These are phyloP conservation scores for Daldinia loculata DNA, from an alignment of 495 filamentous ascomycete genomes.

Conservation along the genomic window DNA sequence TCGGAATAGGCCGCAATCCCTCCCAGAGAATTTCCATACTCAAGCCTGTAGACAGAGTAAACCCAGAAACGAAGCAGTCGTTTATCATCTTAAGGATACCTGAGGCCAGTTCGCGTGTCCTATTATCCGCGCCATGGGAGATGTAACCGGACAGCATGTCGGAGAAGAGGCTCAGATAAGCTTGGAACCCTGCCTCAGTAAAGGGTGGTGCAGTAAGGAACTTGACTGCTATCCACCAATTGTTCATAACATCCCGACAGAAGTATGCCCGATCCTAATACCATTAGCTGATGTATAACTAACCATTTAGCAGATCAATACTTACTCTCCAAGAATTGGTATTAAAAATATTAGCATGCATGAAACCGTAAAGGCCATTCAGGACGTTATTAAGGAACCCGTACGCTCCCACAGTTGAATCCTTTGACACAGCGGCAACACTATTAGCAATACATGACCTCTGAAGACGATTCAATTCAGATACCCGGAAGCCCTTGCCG, in stretches of 20 bases:
- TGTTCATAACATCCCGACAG: constrained; percentile 54
- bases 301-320: constrained; percentile 1
- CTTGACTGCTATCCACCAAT: constrained; percentile 66
- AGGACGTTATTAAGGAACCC: constrained; percentile 52
- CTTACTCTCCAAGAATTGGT: constrained; percentile 47
- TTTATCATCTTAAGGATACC: constrained; percentile 47
- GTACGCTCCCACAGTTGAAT: constrained; percentile 64
- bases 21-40: constrained; percentile 89
- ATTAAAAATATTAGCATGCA: constrained; percentile 39
- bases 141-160: constrained; percentile 43
- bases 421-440: constrained; percentile 67
- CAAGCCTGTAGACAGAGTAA: constrained; percentile 75
- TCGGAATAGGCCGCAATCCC: constrained; percentile 67
- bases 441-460: constrained; percentile 67
- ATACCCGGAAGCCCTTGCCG: constrained; percentile 60
- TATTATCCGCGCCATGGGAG: constrained; percentile 27
- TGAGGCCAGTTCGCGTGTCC: constrained; percentile 44
- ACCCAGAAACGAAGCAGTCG: constrained; percentile 56
- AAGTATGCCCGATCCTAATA: constrained; percentile 37
- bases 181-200: constrained; percentile 64
- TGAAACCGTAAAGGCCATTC: constrained; percentile 46
- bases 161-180: constrained; percentile 55
- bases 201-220: constrained; percentile 54
- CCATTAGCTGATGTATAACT: constrained; percentile 27
- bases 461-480: constrained; percentile 73